Evolutionary conservation across 2,329 filamentous ascomycete genomes (phyloP), one percentile per base, ranked within the genome.

Genomic region (Purpureocillium lavendulum): DNA sequence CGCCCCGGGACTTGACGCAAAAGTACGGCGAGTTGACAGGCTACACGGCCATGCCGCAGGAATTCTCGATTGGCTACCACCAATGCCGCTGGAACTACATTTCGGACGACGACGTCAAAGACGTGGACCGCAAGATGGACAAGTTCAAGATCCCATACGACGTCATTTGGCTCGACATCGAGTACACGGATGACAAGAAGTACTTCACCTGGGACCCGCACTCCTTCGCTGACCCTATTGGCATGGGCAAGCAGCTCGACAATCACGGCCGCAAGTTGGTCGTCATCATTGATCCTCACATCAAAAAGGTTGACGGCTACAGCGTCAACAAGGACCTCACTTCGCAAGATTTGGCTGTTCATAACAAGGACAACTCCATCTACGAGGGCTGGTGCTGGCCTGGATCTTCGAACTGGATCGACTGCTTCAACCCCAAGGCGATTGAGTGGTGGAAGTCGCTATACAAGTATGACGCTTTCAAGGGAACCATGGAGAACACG

Each of bases 321-420:
- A 66, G 66, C 1, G 73, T 97, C 21, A 80, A 82, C 9, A 75
- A 89, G 12, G 82, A 96, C 56, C 63, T 98, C 49, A 92, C 85
- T 61, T 82, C 80, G 40, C 87, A 95, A 57, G 82, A 84, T 9
- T 68, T 96, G 13, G 89, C 82, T 7, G 82, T 94, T 35, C 82
- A 86, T 58, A 89, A 94, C 70, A 98, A 97, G 65, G 85, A 95
- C 17, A 81, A 80, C 45, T 82, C 84, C 39, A 75, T 86, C 44
- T 98, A 89, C 53, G 92, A 98, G 55, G 92, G 92, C 39, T 96
- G 89, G 89, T 98, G 92, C 70, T 98, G 92, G 92, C 92, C 92
- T 5, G 92, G 92, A 7, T 90, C 87, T 7, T 97, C 92, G 17
- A 78, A 95, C 69, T 98, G 92, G 92, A 69, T 98, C 42, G 92